A percentile compares a stretch with the other conserved stretches of the same genome.
These are phyloP conservation scores for Paraphaeosphaeria minitans DNA, from an alignment of 2,329 filamentous ascomycete species.

Conservation along the genomic window DNA sequence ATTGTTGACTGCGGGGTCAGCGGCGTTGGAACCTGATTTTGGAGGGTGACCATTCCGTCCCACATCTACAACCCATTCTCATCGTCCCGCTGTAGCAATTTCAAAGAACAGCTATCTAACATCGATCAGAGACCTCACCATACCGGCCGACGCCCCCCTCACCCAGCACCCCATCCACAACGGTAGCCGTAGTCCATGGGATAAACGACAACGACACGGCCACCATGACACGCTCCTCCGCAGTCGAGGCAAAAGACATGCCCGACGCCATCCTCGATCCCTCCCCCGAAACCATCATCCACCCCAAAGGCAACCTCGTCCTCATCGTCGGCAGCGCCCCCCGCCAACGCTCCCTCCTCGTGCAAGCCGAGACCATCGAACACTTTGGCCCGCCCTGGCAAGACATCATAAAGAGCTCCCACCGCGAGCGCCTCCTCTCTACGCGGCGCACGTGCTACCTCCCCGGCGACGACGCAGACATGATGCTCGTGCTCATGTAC, in stretches of 20 bases:
- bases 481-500: slow-evolving; percentile 39
- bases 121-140: neutral
- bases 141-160: neutral
- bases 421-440: neutral
- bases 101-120: no score
- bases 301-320: slow-evolving; percentile 2
- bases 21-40: no score
- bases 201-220: neutral
- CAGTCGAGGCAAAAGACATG: neutral
- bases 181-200: neutral
- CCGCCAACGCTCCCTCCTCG: neutral
- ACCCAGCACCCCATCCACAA: neutral
- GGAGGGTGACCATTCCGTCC: no score
- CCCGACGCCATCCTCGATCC: neutral
- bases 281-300: neutral
- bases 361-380: slow-evolving; percentile 1
- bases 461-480: slow-evolving; percentile 38
- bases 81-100: no score
- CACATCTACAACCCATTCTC: neutral
- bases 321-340: neutral
- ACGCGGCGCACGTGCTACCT: neutral
- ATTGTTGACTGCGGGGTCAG: no score
- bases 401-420: neutral
- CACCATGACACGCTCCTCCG: neutral
- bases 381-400: neutral